These are phyloP conservation scores for Cutaneotrichosporon mucoides DNA, from an alignment of 1,284 basidiomycete genomes.

Conservation along the genomic window DNA sequence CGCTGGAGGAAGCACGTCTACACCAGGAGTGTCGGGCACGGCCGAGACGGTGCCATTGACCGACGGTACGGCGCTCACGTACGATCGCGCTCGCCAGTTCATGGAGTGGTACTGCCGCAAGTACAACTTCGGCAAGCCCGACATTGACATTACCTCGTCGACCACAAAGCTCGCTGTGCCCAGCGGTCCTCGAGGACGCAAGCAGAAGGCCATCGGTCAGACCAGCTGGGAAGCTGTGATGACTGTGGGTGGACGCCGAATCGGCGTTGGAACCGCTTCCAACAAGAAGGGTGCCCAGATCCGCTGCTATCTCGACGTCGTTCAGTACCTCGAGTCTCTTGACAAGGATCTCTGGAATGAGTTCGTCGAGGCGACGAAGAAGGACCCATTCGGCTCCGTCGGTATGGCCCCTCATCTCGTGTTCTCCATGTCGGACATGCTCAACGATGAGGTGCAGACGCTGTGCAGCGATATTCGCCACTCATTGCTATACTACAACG, in stretches of 20 bases:
- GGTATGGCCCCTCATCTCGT: constrained; percentile 67
- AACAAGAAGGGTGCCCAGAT: constrained; percentile 73
- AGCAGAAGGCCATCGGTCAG: constrained; percentile 28
- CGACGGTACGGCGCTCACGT: constrained; percentile 63
- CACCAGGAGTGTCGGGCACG: constrained; percentile 7
- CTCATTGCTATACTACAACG: constrained; percentile 54
- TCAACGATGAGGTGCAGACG: constrained; percentile 71
- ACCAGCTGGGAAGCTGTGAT: constrained; percentile 74
- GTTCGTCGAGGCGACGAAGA: constrained; percentile 52
- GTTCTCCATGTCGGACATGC: constrained; percentile 63
- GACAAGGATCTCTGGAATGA: constrained; percentile 75
- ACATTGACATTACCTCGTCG: constrained; percentile 58
- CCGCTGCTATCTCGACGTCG: constrained; percentile 81
- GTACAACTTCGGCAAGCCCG: constrained; percentile 75
- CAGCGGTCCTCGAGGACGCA: neutral
- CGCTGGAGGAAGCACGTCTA: constrained; percentile 9
- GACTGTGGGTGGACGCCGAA: constrained; percentile 69
- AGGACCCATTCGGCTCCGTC: constrained; percentile 42
- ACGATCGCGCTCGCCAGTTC: constrained; percentile 78
- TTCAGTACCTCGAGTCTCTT: constrained; percentile 76
- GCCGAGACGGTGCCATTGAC: constrained; percentile 52
- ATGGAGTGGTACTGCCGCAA: constrained; percentile 92
- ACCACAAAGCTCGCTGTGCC: constrained; percentile 2
- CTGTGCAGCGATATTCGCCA: constrained; percentile 65
- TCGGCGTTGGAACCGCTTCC: constrained; percentile 68